These are phyloP conservation scores for Strigomonas galati DNA, from an alignment of 208 protist species.

Conservation along the genomic window DNA sequence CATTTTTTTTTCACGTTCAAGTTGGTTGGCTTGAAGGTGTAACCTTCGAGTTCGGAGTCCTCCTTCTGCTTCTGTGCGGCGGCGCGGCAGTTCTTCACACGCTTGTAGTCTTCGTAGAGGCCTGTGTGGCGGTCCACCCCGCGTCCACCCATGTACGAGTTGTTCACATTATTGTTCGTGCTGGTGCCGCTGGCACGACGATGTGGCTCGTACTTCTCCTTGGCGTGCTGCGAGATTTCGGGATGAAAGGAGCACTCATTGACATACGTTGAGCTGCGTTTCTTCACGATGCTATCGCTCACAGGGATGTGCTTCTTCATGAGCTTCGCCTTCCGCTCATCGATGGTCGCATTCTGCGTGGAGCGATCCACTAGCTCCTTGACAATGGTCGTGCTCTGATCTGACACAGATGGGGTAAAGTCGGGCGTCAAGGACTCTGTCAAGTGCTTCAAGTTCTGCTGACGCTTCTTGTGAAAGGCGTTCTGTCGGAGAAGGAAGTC, in stretches of 20 bases:
- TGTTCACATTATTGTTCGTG: too few relatives aligned
- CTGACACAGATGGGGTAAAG: conserved; percentile 61
- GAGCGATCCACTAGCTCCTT: conserved; percentile 50
- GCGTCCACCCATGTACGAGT: too few relatives aligned
- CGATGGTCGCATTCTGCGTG: conserved; percentile 26
- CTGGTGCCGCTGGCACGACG: too few relatives aligned
- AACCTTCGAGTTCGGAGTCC: conserved; percentile 28
- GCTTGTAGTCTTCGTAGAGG: conserved; percentile 35
- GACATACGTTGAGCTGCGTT: conserved; percentile 57
- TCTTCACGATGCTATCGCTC: conserved; percentile 37
- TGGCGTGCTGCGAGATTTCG: conserved; percentile 35
- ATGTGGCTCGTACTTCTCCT: conserved; percentile 9
- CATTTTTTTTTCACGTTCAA: conserved; percentile 25
- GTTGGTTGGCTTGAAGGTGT: conserved; percentile 54
- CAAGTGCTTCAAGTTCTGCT: conserved; percentile 38
- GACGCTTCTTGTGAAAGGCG: conserved; percentile 44
- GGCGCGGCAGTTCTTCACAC: conserved; percentile 17
- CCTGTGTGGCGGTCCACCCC: conserved; percentile 16
- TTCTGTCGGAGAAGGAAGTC: conserved; percentile 80
- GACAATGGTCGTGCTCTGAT: conserved; percentile 47
- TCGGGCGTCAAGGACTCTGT: conserved; percentile 43
- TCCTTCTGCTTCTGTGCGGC: conserved; percentile 34
- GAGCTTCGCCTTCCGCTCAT: conserved; percentile 21
- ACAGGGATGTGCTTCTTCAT: conserved; percentile 38
- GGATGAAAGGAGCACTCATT: conserved; percentile 77